These are phyloP conservation scores for Dianthus caryophyllus DNA, from an alignment of 148 eudicot species.

Conservation along the genomic window DNA sequence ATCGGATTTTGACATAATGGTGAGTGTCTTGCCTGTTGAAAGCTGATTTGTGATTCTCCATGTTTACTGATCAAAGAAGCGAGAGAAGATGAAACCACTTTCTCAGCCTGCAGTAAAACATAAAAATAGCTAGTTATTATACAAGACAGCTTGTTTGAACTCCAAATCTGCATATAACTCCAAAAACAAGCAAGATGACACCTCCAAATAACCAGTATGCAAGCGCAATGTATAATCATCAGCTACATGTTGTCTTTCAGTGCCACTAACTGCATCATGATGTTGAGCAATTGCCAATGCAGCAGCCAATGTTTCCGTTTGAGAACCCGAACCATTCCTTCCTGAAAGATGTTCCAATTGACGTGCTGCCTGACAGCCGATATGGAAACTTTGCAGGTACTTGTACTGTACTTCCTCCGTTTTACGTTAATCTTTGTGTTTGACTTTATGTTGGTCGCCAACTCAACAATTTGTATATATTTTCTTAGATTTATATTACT, in stretches of 20 bases:
- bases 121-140: constrained; percentile 8
- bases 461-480: too few relatives aligned
- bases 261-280: constrained; percentile 82
- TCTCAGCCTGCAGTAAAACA: constrained; percentile 60
- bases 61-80: constrained; percentile 31
- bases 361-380: constrained; percentile 51
- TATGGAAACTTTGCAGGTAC: too few relatives aligned
- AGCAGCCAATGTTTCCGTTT: constrained; percentile 52
- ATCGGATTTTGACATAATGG: constrained; percentile 1
- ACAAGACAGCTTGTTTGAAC: background rate
- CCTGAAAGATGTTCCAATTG: constrained; percentile 63
- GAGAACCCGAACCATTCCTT: constrained; percentile 46
- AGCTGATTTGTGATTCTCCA: constrained; percentile 35
- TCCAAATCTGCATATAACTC: background rate
- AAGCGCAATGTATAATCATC: constrained; percentile 65
- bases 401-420: too few relatives aligned
- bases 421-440: too few relatives aligned
- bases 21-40: constrained; percentile 63
- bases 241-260: constrained; percentile 70
- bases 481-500: too few relatives aligned
- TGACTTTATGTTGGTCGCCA: too few relatives aligned
- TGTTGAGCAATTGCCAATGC: constrained; percentile 78
- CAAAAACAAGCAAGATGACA: constrained; percentile 19
- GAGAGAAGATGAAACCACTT: constrained; percentile 75
- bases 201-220: constrained; percentile 60